Evolutionary conservation across 768 basidiomycete genomes (phyloP), one percentile per base, ranked within the genome.

Genomic region (Suillus subluteus): DNA sequence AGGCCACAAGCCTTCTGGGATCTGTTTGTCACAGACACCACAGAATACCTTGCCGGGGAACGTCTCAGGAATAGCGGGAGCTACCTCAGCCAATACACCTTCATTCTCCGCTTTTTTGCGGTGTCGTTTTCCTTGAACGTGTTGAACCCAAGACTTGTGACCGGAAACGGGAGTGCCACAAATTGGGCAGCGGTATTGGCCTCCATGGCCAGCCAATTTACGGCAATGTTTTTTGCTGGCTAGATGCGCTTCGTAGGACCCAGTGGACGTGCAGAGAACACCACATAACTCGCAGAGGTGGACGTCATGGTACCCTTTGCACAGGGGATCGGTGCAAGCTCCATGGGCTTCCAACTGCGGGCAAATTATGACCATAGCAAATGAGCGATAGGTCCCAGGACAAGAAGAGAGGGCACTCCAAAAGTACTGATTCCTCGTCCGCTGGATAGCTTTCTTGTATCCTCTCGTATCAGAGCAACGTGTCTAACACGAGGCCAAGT

Each of bases 251-350:
- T 72, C 43, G 62, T 77, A 79, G 2, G 62, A 66, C 0, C 62
- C 43, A 1, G 65, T 58, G 15, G 70, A 71, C 15, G 56, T 18
- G 52, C 81, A 80, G 4, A 83, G 70, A 50, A 79, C 66, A 8
- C 73, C 72, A 68, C 85, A 86, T 2, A 74, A 69, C 16, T 80
- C 77, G 68, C 84, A 86, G 23, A 71, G 69, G 3, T 73, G 64
- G 21, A 85, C 67, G 54, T 79, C 77, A 67, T 86, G 84, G 23
- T 71, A 69, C 48, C 68, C 71, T 0, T 38, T 13, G 66, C 84
- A 86, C 5, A 59, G 41, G 0, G 67, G 2, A 38, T 74, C 69
- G 0, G 72, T 68, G 72, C 84, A 85, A 11, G 75, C 73, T 18
- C 82, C 82, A 1, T 67, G 62, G 1, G 75, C 64, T 16, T 82